Percentiles rank a stretch among this genome's conserved stretches.
Conservation (phyloP, 257 asterid genomes). For the Solanum sparsipilum region DNA sequence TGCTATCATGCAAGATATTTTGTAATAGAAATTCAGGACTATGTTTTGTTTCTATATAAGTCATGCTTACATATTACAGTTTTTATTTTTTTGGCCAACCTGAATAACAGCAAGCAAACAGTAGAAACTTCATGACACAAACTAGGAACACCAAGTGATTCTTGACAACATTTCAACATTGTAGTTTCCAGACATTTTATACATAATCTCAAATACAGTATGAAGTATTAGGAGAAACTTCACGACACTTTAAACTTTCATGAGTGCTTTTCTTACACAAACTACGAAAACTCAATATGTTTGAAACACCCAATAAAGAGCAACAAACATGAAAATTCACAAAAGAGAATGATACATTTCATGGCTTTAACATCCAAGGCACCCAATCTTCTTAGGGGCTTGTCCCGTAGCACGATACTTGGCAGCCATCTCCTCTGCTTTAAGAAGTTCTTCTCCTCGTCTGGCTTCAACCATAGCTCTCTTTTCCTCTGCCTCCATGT, state of each 20-base stretch:
- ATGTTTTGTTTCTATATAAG: neutral
- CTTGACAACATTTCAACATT: neutral
- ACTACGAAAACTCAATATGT: neutral
- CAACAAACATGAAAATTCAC: neutral
- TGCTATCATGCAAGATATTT: neutral
- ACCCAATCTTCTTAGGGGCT: conserved; percentile 46
- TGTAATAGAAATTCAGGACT: neutral
- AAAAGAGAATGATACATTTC: neutral
- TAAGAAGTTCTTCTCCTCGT: conserved; percentile 53
- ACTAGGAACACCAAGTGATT: neutral
- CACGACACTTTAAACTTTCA: neutral
- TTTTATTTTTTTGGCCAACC: neutral
- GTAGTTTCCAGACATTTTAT: neutral
- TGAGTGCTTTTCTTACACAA: neutral
- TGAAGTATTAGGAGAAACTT: neutral
- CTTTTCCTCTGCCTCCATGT: conserved; percentile 73
- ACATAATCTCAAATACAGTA: neutral
- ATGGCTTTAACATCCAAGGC: conserved; percentile 34
- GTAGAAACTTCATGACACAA: too few species aligned
- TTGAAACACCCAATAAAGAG: conserved; percentile 1
- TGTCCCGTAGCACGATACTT: conserved; percentile 57
- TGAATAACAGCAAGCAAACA: neutral
- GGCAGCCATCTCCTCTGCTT: conserved; percentile 61
- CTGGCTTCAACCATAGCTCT: conserved; percentile 51
- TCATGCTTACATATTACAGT: neutral